Evolutionary conservation across 2,329 filamentous ascomycete genomes (phyloP), one percentile per base, ranked within the genome.

Genomic region (Metarhizium album): DNA sequence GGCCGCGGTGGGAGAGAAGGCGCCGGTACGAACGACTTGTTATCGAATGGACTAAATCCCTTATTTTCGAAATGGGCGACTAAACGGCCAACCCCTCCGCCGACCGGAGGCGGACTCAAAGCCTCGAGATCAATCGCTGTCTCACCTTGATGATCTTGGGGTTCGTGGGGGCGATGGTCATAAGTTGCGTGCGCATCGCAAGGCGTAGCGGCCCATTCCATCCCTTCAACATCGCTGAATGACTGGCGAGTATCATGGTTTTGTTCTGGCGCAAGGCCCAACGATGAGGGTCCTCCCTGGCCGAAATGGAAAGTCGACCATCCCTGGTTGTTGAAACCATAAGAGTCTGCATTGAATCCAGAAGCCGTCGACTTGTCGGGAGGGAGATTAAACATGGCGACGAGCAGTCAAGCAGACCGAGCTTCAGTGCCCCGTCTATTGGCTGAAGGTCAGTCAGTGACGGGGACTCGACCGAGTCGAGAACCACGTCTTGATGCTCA

Each of bases 41-140:
- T 67, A 46, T 71, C 69, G 53, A 71, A 71, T 45, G 56, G 49
- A 42, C 27, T 42, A 45, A 54, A 55, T 45, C 58, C 63, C 50
- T 67, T 69, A 51, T 64, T 69, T 49, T 71, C 69, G 56, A 71
- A 71, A 47, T 70, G 68, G 46, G 68, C 66, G 51, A 70, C 65
- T 45, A 71, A 54, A 45, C 67, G 66, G 45, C 67, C 63, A 47
- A 70, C 68, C 22, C 55, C 52, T 18, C 57, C 54, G 31, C 53
- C 55, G 37, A 46, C 54, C 27, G 63, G 62, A 31, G 53, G 42
- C n/a, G 60, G 43, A 42, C 46, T 55, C 50, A 65, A 57, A 22
- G 57, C 54, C 35, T 60, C 57, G 22, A 66, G 54, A 50, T 67
- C 62, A 31, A 66, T 57, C 54, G 59, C 57, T 47, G 58, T 45